Base-by-base conservation (phyloP, 2,329 filamentous ascomycete genomes). In the Mycosphaerelloides madeirae region DNA sequence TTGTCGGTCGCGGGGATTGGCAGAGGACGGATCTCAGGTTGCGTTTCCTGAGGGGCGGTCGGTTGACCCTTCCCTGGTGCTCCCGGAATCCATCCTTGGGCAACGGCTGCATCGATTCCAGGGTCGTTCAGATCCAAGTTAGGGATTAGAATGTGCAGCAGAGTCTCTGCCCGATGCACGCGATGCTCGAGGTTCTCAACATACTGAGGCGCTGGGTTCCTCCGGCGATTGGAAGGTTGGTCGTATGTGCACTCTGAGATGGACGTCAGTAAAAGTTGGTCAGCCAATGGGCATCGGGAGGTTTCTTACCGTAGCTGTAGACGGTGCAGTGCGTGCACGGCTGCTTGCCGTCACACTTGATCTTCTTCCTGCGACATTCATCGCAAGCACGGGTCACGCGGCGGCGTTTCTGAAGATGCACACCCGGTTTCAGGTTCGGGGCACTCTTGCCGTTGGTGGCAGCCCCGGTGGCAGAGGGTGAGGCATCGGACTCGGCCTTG, bases 181-280 rank as follows among this genome's bases (percentile, higher is more conserved):
- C 87, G 82, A 54, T 76, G 82, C 66, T 95, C 90, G 38, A 96
- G 74, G 3, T 87, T 87, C 68, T 95, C 90, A 55, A 95, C 87
- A 64, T 95, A 95, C 68, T 95, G 88, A 14, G 90, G 89, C 19
- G 87, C 87, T 16, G 90, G 89, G 64, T 95, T 95, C 58, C 90
- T 82, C 55, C 89, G 80, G 54, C 90, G 80, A 65, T 95, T 95
- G 18, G 89, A 95, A 11, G 90, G 90, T 65, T 95, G 93, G 62
- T 95, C 89, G 68, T 95, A 95, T 20, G 89, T 95, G 66, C 90
- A 96, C 64, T 95, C 89, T 95, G 53, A 14, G 18, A 37, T 11
- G 28, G 8, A 15, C 13, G 33, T 39, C 38, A 46, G 14, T 37
- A 31, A 29, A 28, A 11, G n/a, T 18, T 28, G n/a, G 14, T 28